Conservation (phyloP, 805 yeast species). For the Wickerhamomyces kurtzmanii region DNA sequence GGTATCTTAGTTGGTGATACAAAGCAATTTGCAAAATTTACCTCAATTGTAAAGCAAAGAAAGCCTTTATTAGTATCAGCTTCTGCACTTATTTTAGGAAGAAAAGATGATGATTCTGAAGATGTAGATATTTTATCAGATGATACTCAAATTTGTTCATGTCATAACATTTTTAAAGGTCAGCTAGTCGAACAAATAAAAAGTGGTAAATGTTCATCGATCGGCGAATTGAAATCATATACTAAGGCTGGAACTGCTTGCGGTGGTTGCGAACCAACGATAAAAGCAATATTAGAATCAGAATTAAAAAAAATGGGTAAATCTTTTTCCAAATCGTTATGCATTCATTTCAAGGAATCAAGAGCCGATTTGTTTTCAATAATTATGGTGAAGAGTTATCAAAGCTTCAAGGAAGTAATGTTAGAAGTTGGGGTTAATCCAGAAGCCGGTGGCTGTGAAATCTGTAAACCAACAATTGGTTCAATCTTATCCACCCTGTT, state of each 20-base stretch:
- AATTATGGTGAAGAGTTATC: conserved; percentile 21
- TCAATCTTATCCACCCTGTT: conserved; percentile 24
- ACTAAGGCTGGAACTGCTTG: conserved; percentile 30
- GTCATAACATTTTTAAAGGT: conserved; percentile 25
- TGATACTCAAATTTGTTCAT: conserved; percentile 26
- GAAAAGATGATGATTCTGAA: conserved; percentile 16
- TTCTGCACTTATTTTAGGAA: conserved; percentile 20
- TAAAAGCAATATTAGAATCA: conserved; percentile 23
- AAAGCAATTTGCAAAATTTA: conserved; percentile 20
- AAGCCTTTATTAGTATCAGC: conserved; percentile 22
- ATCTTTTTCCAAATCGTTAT: conserved; percentile 20
- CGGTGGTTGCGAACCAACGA: conserved; percentile 28
- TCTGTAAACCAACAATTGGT: conserved; percentile 26
- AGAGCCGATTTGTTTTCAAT: conserved; percentile 24
- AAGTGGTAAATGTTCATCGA: conserved; percentile 16
- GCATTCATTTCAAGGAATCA: conserved; percentile 24
- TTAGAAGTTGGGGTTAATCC: conserved; percentile 16
- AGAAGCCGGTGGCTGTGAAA: conserved; percentile 24
- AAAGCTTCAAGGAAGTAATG: conserved; percentile 21
- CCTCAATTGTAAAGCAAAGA: conserved; percentile 17
- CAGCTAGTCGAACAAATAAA: conserved; percentile 18
- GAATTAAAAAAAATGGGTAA: conserved; percentile 25
- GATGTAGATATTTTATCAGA: conserved; percentile 20
- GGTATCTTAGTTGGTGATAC: conserved; percentile 27
- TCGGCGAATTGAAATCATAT: conserved; percentile 22